Base-by-base conservation (phyloP, 2,329 filamentous ascomycete species). In the Pseudogymnoascus verrucosus region DNA sequence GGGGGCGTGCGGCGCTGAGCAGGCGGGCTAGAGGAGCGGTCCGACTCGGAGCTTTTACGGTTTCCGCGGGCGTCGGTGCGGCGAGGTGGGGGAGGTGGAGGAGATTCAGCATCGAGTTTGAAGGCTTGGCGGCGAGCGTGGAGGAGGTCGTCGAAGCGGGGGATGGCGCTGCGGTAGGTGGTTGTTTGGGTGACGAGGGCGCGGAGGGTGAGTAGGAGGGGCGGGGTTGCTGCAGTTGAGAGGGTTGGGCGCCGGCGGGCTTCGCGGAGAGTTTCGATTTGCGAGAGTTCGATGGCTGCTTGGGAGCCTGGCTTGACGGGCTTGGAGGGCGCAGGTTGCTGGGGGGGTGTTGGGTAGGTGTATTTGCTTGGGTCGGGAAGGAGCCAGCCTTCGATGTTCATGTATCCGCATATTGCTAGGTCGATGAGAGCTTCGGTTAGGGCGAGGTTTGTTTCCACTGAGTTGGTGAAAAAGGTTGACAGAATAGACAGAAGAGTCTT, bases 351-450 rank as follows among this genome's bases (percentile, higher is more conserved):
- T 65, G 12, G 65, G 64, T 84, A 89, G 5, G 78, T 77, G 70
- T 87, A 89, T 65, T 79, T 81, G n/a, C 78, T 79, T 3, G 90
- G 89, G 62, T 88, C 85, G 14, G 91, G 87, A 5, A 93, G 79
- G 31, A 98, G 78, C 93, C 95, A 99, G n/a, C 90, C 89, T 71
- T 97, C 91, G 11, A 97, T 81, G 19, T 87, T 86, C 71, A 96
- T 88, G 67, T 90, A 89, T 5, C 91, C 89, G 69, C 95, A 98
- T 0, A 90, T 86, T 10, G 90, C 90, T 42, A 99, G 80, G 68
- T 91, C 89, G 28, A 96, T 84, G 47, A 98, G 80, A 0, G 89
- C 84, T 70, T 96, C 90, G 0, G 93, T 98, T 1, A 97, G 80
- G 0, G 89, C 89, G 3, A 99, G 78, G 69, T 99, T 99, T 2